Evolutionary conservation across 2,329 filamentous ascomycete genomes (phyloP).

Genomic region (Periconia sp.): DNA sequence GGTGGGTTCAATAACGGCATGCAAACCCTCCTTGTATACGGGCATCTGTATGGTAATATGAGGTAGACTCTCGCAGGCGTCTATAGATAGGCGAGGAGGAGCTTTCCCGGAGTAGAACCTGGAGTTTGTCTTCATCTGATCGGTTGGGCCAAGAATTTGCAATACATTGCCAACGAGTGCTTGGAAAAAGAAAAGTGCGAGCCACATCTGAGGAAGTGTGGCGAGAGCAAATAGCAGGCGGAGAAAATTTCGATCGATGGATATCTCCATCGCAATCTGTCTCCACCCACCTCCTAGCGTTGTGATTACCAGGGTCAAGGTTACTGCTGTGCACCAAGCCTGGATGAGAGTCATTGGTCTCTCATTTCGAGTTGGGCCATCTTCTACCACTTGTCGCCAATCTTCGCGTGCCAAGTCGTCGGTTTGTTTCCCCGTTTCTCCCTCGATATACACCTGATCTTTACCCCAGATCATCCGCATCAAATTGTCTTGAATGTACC

Average conservation of each 20-base stretch:
- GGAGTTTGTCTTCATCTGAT: conserved; percentile 73
- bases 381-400: not conserved
- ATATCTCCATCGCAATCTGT: conserved; percentile 56
- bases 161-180: conserved; percentile 22
- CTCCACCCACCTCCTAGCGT: conserved; percentile 62
- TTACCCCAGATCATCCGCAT: conserved; percentile 69
- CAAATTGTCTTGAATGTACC: conserved; percentile 70
- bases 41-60: conserved; percentile 79
- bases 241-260: conserved; percentile 55
- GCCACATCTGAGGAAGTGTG: conserved; percentile 60
- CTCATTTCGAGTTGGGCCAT: conserved; percentile 36
- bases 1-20: conserved; percentile 73
- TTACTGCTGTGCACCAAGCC: conserved; percentile 55
- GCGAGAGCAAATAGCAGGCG: conserved; percentile 58
- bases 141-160: conserved; percentile 73
- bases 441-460: conserved; percentile 45
- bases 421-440: conserved; percentile 8
- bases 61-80: conserved; percentile 61
- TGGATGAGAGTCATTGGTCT: conserved; percentile 59
- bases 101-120: conserved; percentile 74
- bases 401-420: conserved; percentile 23
- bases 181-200: conserved; percentile 50
- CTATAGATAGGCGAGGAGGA: conserved; percentile 55
- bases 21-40: conserved; percentile 83
- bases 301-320: conserved; percentile 54